phyloP scores from a whole-genome alignment of 140 eudicot genomes.

The Cichorium intybus region DNA sequence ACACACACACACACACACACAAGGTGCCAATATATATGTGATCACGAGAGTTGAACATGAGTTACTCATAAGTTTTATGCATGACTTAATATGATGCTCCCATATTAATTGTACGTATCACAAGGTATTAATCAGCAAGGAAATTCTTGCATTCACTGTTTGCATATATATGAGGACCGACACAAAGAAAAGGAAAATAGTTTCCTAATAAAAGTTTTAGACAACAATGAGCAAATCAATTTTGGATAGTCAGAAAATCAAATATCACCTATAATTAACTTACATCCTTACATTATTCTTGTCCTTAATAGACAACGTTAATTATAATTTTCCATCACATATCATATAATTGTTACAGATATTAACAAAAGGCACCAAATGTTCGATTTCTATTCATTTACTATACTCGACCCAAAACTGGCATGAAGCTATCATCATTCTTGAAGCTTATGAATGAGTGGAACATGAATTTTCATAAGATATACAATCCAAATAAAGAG shows the following conservation, averaged over 20 bases:
- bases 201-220: background rate
- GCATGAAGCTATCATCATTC: background rate
- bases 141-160: background rate
- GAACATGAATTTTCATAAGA: conserved; percentile 3
- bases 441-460: background rate
- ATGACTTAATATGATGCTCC: background rate
- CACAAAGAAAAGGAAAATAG: background rate
- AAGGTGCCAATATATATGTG: too few relatives aligned
- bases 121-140: background rate
- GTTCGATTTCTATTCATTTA: background rate
- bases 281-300: background rate
- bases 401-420: background rate
- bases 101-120: background rate
- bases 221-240: background rate
- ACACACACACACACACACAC: too few relatives aligned
- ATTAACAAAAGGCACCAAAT: background rate
- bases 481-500: conserved; percentile 3
- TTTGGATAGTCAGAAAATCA: background rate
- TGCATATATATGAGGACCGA: conserved; percentile 9
- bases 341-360: conserved; percentile 1
- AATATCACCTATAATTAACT: background rate
- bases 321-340: background rate
- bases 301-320: background rate
- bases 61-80: background rate
- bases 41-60: too few relatives aligned